Base-by-base conservation (phyloP, 768 basidiomycete species). In the Boletus eberwhitei region DNA sequence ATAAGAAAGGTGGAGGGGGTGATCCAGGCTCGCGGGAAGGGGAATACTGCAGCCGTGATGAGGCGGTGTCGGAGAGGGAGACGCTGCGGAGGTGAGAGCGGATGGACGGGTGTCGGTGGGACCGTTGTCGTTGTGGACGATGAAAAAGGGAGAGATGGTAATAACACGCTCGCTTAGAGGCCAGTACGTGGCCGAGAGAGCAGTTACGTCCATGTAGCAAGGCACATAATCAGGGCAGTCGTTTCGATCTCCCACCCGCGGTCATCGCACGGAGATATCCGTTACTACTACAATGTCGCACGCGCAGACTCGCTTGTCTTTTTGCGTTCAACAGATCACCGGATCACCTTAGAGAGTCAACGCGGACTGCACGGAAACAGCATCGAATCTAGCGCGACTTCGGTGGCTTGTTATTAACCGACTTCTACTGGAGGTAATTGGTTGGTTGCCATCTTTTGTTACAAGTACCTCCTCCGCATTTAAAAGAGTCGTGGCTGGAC, bases 261-360 rank as follows among this genome's bases (percentile, higher is more conserved):
- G 53, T 60, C 59, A 46, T 60, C 59, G 53, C 43, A 55, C 46
- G 50, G 57, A 22, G 36, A 37, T 58, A 32, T 17, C 54, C 43
- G 29, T 42, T 13, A 26, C 26, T 26, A 16, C 11, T 14, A 54
- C 54, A 56, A 35, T 55, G 43, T 54, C 49, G 24, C 22, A 22
- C 2, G 22, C 22, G 22, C 3, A 2, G 22, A 22, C 22, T n/a
- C n/a, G 3, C 22, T 22, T 22, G 22, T 22, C 3, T 22, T 22
- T 24, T 4, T 24, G 24, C n/a, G n/a, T n/a, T n/a, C n/a, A n/a
- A n/a, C n/a, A n/a, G n/a, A 4, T 24, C 24, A 24, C 24, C 24
- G 4, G 24, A 24, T 24, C 24, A 24, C n/a, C n/a, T n/a, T n/a
- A n/a, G n/a, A n/a, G n/a, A n/a, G n/a, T n/a, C n/a, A n/a, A n/a